phyloP scores from a whole-genome alignment of 768 basidiomycete species.

The Suillus subaureus region DNA sequence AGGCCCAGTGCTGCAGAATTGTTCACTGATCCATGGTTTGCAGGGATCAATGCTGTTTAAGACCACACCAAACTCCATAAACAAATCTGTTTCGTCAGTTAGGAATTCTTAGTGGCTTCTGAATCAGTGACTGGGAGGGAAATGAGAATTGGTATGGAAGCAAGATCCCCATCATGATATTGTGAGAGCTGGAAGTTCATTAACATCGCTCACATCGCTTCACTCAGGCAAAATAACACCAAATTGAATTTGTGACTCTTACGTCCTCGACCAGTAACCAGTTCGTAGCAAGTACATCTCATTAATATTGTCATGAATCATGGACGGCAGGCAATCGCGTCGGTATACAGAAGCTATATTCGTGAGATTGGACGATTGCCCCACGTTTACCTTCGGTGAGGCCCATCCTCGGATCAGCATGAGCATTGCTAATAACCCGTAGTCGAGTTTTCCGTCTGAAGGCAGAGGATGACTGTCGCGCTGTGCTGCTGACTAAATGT shows the following conservation, averaged over 20 bases:
- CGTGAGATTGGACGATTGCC: slow-evolving; percentile 47
- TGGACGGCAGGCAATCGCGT: slow-evolving; percentile 16
- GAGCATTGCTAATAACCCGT: slow-evolving; percentile 9
- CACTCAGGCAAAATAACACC: neutral
- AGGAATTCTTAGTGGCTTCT: no score
- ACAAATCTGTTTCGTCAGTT: no score
- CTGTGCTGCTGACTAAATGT: slow-evolving; percentile 40
- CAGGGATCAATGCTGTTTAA: no score
- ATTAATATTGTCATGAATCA: slow-evolving; percentile 1
- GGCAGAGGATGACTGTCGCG: slow-evolving; percentile 57
- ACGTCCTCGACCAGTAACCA: neutral
- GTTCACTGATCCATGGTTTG: no score
- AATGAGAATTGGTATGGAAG: no score
- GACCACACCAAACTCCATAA: no score
- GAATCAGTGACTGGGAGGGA: no score
- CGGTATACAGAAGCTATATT: slow-evolving; percentile 43
- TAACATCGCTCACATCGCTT: no score
- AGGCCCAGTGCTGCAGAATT: no score
- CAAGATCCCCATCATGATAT: no score
- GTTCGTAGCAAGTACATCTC: neutral
- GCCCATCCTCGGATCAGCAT: neutral
- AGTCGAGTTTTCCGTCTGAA: slow-evolving; percentile 71
- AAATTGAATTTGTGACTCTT: neutral
- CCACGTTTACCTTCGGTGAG: slow-evolving; percentile 48
- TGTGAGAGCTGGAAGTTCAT: no score